phyloP scores from a whole-genome alignment of 2,329 filamentous ascomycete genomes.

The Aureobasidium vineae region DNA sequence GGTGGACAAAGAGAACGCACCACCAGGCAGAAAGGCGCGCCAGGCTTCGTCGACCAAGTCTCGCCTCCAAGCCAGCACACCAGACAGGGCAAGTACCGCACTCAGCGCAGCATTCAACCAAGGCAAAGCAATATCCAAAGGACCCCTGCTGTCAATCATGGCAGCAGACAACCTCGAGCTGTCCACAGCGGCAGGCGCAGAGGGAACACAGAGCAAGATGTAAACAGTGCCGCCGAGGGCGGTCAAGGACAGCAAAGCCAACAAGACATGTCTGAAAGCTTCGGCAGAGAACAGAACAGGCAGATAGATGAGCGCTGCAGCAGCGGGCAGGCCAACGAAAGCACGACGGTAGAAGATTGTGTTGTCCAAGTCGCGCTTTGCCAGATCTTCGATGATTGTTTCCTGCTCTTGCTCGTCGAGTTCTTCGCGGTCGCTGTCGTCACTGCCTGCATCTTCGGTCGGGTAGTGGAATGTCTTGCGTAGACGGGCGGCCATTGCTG shows the following conservation, averaged over 20 bases:
- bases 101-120: slow-evolving; percentile 61
- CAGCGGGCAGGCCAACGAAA: slow-evolving; percentile 61
- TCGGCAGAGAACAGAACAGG: slow-evolving; percentile 46
- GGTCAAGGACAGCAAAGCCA: slow-evolving; percentile 59
- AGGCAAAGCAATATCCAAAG: slow-evolving; percentile 60
- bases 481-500: slow-evolving; percentile 58
- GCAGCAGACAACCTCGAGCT: slow-evolving; percentile 30
- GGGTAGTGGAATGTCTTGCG: slow-evolving; percentile 78
- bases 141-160: slow-evolving; percentile 40
- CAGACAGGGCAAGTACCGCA: slow-evolving; percentile 50
- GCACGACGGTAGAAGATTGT: slow-evolving; percentile 40
- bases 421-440: slow-evolving; percentile 57
- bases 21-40: slow-evolving; percentile 43
- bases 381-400: slow-evolving; percentile 57
- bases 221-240: slow-evolving; percentile 64
- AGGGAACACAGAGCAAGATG: slow-evolving; percentile 57
- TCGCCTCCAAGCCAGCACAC: slow-evolving; percentile 43
- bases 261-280: slow-evolving; percentile 43
- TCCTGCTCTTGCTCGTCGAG: slow-evolving; percentile 79
- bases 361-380: slow-evolving; percentile 51
- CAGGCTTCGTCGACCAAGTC: slow-evolving; percentile 34
- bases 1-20: slow-evolving; percentile 30
- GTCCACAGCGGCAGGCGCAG: slow-evolving; percentile 39
- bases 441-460: slow-evolving; percentile 55
- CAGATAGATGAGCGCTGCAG: slow-evolving; percentile 58